Evolutionary conservation across 129 eudicot genomes (phyloP).

Genomic region (Deinandra increscens): DNA sequence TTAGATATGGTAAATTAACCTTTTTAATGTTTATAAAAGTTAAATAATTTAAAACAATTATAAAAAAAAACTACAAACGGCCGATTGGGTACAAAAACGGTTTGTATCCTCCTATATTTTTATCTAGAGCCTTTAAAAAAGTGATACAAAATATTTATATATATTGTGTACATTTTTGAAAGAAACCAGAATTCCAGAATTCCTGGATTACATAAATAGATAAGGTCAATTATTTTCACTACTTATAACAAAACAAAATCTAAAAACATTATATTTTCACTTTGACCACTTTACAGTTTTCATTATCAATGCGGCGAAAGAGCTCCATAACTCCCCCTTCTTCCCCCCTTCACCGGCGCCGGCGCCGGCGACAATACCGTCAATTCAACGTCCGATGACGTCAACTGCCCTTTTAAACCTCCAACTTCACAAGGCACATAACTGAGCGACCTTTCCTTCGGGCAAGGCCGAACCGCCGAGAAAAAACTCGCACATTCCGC

Average conservation of each 20-base stretch:
- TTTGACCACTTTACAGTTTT: constrained; percentile 13
- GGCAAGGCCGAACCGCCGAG: background rate
- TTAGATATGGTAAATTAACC: no score
- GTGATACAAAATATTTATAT: no score
- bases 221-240: constrained; percentile 21
- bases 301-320: constrained; percentile 23
- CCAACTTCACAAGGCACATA: constrained; percentile 27
- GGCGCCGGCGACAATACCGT: background rate
- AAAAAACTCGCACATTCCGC: constrained; percentile 37
- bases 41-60: no score
- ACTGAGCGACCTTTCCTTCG: background rate
- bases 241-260: no score
- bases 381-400: background rate
- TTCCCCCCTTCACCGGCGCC: background rate
- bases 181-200: no score
- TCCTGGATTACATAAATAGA: no score
- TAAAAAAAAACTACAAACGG: no score
- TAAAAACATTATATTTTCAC: background rate
- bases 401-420: background rate
- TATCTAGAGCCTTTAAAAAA: no score
- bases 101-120: no score
- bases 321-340: constrained; percentile 24
- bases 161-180: no score
- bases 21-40: no score
- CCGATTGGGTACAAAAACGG: no score